Evolutionary conservation across 78 protist genomes (phyloP).

Genomic region (slime mould (Dictyostelium discoideum)): DNA sequence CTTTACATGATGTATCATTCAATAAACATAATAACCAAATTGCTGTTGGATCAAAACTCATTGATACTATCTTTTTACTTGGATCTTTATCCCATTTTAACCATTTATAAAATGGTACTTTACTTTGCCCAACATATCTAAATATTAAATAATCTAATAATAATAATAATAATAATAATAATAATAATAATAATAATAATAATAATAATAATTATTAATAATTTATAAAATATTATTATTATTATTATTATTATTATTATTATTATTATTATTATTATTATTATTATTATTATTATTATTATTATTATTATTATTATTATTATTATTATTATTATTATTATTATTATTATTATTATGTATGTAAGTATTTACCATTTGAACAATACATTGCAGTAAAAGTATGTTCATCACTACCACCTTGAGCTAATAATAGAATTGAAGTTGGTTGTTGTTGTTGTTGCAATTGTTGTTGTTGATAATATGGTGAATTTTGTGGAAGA

Average conservation of each 20-base stretch:
- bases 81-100: constrained; percentile 76
- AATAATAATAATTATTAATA: background rate
- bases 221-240: background rate
- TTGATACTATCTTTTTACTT: constrained; percentile 56
- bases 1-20: constrained; percentile 50
- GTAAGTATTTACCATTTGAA: constrained; percentile 41
- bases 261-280: background rate
- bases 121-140: constrained; percentile 82
- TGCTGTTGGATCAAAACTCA: constrained; percentile 81
- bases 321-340: background rate
- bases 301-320: background rate
- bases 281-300: background rate
- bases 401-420: constrained; percentile 52
- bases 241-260: background rate
- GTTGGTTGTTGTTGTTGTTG: constrained; percentile 4
- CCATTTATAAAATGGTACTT: constrained; percentile 74
- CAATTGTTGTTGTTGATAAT: background rate
- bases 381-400: constrained; percentile 68
- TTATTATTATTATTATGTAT: background rate
- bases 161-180: background rate
- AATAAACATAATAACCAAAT: constrained; percentile 69
- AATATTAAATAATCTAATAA: constrained; percentile 71
- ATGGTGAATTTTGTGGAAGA: background rate
- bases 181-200: background rate
- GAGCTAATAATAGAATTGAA: constrained; percentile 33